These are phyloP conservation scores for Phaeosphaeria sp. DNA, from an alignment of 2,329 filamentous ascomycete species.

Conservation along the genomic window DNA sequence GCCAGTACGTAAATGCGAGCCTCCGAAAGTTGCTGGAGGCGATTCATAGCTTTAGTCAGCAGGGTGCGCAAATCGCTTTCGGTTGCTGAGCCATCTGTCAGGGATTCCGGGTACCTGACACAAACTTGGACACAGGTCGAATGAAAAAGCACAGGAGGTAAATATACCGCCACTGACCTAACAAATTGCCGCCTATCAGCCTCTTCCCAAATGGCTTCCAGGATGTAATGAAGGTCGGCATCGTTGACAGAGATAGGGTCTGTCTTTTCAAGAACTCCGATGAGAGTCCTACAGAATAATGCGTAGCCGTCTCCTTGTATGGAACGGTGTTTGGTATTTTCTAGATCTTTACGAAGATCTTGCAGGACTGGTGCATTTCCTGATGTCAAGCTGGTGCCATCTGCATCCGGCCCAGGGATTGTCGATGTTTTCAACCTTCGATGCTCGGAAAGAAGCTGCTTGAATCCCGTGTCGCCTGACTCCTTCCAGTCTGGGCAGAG, in stretches of 20 bases:
- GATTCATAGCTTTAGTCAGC: conserved; percentile 29
- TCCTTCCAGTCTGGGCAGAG: conserved; percentile 3
- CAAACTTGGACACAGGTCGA: conserved; percentile 32
- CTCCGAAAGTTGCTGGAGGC: conserved; percentile 38
- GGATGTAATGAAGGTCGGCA: conserved; percentile 24
- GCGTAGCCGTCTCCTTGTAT: conserved; percentile 42
- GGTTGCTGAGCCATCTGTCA: background rate
- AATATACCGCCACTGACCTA: conserved; percentile 45
- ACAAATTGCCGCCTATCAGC: conserved; percentile 57
- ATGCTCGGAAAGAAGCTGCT: conserved; percentile 17
- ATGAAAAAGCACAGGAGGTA: conserved; percentile 50
- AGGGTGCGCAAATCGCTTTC: conserved; percentile 19
- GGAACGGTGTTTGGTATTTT: conserved; percentile 31
- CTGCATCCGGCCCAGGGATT: background rate
- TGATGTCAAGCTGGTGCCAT: background rate
- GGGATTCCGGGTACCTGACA: conserved; percentile 2
- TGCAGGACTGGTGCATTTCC: conserved; percentile 17
- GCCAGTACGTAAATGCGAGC: conserved; percentile 46
- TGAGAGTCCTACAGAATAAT: conserved; percentile 33
- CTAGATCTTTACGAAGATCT: conserved; percentile 31
- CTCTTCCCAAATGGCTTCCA: conserved; percentile 55
- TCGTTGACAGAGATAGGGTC: conserved; percentile 8
- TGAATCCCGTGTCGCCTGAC: conserved; percentile 24
- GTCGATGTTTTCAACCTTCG: conserved; percentile 9
- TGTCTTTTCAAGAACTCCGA: conserved; percentile 24